Percentiles rank a stretch among this genome's conserved stretches.
Conservation (phyloP, 2,329 filamentous ascomycete species). For the Teratosphaeria gauchensis region DNA sequence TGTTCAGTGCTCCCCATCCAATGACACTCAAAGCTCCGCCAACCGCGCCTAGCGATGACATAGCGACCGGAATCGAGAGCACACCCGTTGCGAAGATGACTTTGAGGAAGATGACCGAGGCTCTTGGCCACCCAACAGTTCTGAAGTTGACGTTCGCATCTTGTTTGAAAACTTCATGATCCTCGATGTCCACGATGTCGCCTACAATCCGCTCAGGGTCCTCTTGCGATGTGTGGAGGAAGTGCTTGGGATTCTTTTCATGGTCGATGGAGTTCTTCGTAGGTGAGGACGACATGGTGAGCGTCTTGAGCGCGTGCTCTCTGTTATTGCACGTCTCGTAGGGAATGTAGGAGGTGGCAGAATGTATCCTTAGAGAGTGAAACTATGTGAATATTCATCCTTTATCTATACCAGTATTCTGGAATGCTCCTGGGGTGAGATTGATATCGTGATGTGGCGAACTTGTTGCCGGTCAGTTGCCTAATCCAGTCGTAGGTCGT, state of each 20-base stretch:
- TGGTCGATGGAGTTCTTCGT: neutral
- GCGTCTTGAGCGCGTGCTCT: neutral
- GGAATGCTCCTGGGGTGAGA: neutral
- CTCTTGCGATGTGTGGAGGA: slow-evolving; percentile 2
- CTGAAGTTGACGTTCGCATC: slow-evolving; percentile 43
- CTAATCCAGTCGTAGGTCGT: neutral
- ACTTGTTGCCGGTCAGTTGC: neutral
- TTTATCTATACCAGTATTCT: neutral
- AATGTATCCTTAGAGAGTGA: neutral
- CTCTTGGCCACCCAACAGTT: slow-evolving; percentile 44
- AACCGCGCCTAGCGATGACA: slow-evolving; percentile 40
- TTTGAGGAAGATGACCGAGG: slow-evolving; percentile 46
- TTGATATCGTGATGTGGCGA: neutral
- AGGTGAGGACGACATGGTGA: neutral
- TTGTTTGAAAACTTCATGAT: slow-evolving; percentile 43
- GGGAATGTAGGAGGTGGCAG: neutral
- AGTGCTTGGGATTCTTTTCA: neutral
- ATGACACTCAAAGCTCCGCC: slow-evolving; percentile 40
- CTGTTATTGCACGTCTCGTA: neutral
- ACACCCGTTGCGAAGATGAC: slow-evolving; percentile 43
- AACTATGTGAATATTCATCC: neutral
- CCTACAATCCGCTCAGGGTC: slow-evolving; percentile 16
- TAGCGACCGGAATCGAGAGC: slow-evolving; percentile 39
- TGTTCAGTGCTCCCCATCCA: slow-evolving; percentile 41
- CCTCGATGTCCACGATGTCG: slow-evolving; percentile 21